These are phyloP conservation scores for Harrya chromipes DNA, from an alignment of 768 basidiomycete genomes.

Conservation along the genomic window DNA sequence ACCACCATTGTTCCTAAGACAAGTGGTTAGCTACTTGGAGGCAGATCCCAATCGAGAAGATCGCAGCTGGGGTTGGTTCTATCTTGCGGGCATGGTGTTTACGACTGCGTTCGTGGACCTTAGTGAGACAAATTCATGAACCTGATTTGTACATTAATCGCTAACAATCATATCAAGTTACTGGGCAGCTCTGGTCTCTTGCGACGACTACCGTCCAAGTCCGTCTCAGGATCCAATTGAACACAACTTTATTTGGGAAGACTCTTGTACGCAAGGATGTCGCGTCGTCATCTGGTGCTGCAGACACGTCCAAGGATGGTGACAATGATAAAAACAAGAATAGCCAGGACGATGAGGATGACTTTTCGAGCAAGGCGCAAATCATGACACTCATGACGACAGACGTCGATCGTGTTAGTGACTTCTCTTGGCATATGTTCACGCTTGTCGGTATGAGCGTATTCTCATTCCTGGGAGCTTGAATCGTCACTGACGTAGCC, in stretches of 20 bases:
- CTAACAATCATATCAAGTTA: slow-evolving; percentile 39
- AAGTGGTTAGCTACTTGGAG: slow-evolving; percentile 64
- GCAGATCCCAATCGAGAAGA: slow-evolving; percentile 53
- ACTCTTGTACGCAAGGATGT: slow-evolving; percentile 83
- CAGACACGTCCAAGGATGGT: slow-evolving; percentile 23
- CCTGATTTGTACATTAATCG: not conserved
- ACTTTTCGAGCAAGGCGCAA: slow-evolving; percentile 68
- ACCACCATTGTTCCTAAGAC: slow-evolving; percentile 58
- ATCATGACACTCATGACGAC: slow-evolving; percentile 97
- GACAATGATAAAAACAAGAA: slow-evolving; percentile 16
- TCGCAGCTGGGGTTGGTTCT: slow-evolving; percentile 73
- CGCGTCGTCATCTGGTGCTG: slow-evolving; percentile 54
- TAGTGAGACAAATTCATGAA: slow-evolving; percentile 31
- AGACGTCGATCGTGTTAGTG: slow-evolving; percentile 86
- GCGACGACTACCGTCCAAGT: slow-evolving; percentile 69
- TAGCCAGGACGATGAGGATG: slow-evolving; percentile 40
- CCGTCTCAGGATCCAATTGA: slow-evolving; percentile 70
- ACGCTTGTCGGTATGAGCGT: slow-evolving; percentile 58
- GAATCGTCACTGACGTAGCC: not conserved
- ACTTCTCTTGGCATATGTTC: slow-evolving; percentile 79
- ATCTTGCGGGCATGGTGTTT: slow-evolving; percentile 49
- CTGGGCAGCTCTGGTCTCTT: slow-evolving; percentile 69
- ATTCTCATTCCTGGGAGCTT: not conserved
- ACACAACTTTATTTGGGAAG: slow-evolving; percentile 82
- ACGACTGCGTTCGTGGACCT: slow-evolving; percentile 42